Evolutionary conservation across 2,329 filamentous ascomycete genomes (phyloP).

Genomic region (Claviceps sorghi): DNA sequence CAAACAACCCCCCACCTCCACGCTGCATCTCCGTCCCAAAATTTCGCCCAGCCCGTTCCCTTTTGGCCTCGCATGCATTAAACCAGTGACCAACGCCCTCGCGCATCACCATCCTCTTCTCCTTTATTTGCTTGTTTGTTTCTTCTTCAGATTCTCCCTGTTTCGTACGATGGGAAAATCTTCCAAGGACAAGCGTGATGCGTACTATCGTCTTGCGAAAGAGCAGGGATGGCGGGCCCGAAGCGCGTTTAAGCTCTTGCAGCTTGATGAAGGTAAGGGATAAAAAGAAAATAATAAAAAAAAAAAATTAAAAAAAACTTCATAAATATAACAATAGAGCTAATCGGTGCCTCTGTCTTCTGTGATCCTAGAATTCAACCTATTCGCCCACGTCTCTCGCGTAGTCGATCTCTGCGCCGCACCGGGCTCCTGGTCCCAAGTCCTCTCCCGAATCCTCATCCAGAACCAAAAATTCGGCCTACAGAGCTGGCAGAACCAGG

Average conservation of each 20-base stretch:
- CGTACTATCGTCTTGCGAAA: slow-evolving; percentile 94
- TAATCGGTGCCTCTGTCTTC: background rate
- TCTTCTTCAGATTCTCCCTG: background rate
- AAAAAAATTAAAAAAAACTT: slow-evolving; percentile 4
- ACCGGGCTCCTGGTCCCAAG: slow-evolving; percentile 93
- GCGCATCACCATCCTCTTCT: no score
- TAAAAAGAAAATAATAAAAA: background rate
- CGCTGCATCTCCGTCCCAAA: no score
- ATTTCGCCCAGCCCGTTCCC: background rate
- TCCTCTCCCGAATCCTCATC: slow-evolving; percentile 83
- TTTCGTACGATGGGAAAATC: slow-evolving; percentile 90
- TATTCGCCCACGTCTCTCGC: slow-evolving; percentile 78
- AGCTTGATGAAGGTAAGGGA: slow-evolving; percentile 69
- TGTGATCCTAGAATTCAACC: slow-evolving; percentile 59
- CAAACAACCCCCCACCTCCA: no score
- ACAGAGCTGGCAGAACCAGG: slow-evolving; percentile 73
- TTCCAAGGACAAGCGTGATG: slow-evolving; percentile 96
- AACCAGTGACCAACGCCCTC: no score
- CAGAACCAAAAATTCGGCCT: slow-evolving; percentile 84
- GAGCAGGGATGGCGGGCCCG: slow-evolving; percentile 97
- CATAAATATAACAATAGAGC: background rate
- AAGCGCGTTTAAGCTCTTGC: slow-evolving; percentile 91
- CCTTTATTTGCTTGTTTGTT: background rate
- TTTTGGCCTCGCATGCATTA: no score
- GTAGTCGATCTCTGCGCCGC: slow-evolving; percentile 95